Base-by-base conservation (phyloP, 1,284 basidiomycete species). In the Trametes polyzona region DNA sequence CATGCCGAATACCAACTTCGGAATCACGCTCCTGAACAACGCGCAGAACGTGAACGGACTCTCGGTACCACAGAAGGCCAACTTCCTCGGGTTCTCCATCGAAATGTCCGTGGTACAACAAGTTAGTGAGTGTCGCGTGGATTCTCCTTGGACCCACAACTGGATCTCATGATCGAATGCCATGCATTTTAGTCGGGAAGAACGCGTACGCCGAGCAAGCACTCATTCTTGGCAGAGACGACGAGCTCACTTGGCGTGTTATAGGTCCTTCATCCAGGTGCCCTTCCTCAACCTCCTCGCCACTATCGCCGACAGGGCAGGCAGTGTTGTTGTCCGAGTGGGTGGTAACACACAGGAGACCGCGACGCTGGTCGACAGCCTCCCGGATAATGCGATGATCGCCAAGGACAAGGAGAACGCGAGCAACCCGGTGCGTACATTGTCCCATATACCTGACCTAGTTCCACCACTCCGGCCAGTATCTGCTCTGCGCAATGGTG, bases 321-420 rank as follows among this genome's bases (percentile, higher is more conserved):
- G 90, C 0, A 68, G 77, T 5, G 77, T 88, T 5, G 70, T 75
- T 39, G 72, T 92, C 16, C 86, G 90, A 40, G 79, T 92, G 3
- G 91, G 90, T 32, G 91, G 90, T 52, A 92, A 92, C 71, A 87
- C 87, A 1, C 88, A 91, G 65, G 88, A 91, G 58, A 79, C 75
- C 23, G 84, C 85, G 12, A 75, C 74, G 0, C 69, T 85, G 40
- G 78, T 83, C 0, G 72, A 76, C 24, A 64, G 56, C 42, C 62
- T 73, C 4, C 60, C 65, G 2, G 41, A 62, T 42, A 42, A 57
- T 41, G 56, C 52, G 17, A 58, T 60, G 30, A 63, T 68, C 48
- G 57, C 50, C 36, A 67, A 65, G 46, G 58, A 63, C 36, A 60
- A 61, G 37, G 51, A 46, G 29, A 40, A 57, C 30, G 39, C 58